These are phyloP conservation scores for Camptophora hylomeconis DNA, from an alignment of 2,329 filamentous ascomycete genomes.

Conservation along the genomic window DNA sequence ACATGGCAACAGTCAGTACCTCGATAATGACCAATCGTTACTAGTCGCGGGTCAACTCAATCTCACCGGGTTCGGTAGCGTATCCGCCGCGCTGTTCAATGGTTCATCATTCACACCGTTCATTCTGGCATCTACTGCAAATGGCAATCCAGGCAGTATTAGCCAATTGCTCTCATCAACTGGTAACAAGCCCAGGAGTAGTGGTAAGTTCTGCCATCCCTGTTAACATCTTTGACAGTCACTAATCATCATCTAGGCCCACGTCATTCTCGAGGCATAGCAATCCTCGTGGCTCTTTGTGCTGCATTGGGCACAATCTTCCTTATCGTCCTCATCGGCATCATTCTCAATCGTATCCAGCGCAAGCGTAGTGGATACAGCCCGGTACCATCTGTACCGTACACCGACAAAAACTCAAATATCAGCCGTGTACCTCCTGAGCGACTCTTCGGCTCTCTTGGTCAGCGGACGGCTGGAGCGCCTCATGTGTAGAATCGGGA, in stretches of 20 bases:
- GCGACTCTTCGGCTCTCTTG: constrained; percentile 26
- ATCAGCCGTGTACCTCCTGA: constrained; percentile 34
- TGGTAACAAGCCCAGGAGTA: constrained; percentile 56
- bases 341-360: constrained; percentile 35
- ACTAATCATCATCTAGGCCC: no score
- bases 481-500: constrained; percentile 6
- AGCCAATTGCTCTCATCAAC: constrained; percentile 74
- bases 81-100: constrained; percentile 78
- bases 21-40: constrained; percentile 57
- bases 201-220: constrained; percentile 36
- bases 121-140: constrained; percentile 57
- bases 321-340: constrained; percentile 32
- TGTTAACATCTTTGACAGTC: constrained; percentile 1
- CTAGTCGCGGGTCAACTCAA: constrained; percentile 75
- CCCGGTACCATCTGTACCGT: constrained; percentile 29
- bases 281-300: constrained; percentile 34
- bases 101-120: constrained; percentile 69
- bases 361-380: constrained; percentile 34
- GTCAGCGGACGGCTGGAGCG: constrained; percentile 7
- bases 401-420: constrained; percentile 32
- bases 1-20: constrained; percentile 51
- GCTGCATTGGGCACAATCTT: constrained; percentile 35
- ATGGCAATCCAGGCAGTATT: constrained; percentile 58
- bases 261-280: constrained; percentile 32
- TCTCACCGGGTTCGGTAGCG: constrained; percentile 62